Conservation (phyloP, 495 filamentous ascomycete genomes). For the Aspergillus indologenus region DNA sequence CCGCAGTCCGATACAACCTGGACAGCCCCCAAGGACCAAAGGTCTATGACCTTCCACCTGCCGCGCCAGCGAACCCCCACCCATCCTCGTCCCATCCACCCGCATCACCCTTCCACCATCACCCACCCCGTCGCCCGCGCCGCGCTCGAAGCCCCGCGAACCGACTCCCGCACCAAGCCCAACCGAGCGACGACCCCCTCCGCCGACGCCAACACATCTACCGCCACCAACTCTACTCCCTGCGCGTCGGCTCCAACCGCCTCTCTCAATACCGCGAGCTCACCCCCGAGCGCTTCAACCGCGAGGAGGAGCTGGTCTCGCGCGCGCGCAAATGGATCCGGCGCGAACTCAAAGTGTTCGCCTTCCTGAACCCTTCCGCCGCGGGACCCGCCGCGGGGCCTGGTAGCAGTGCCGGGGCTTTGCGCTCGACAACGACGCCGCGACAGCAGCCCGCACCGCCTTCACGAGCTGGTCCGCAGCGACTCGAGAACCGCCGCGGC, state of each 20-base stretch:
- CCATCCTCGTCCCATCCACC: constrained; percentile 2
- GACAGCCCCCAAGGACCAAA: constrained; percentile 51
- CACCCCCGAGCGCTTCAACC: constrained; percentile 62
- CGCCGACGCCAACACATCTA: constrained; percentile 73
- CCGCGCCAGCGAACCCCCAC: constrained; percentile 5
- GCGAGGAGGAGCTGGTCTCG: constrained; percentile 65
- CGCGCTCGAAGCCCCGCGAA: constrained; percentile 15
- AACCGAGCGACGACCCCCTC: constrained; percentile 55
- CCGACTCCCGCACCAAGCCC: constrained; percentile 12
- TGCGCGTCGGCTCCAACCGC: constrained; percentile 82
- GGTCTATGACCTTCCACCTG: constrained; percentile 46
- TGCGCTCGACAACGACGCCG: constrained; percentile 13
- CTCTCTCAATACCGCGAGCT: constrained; percentile 75
- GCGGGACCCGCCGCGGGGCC: too few species aligned
- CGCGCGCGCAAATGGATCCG: constrained; percentile 86
- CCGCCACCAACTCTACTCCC: constrained; percentile 68
- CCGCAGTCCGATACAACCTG: constrained; percentile 65
- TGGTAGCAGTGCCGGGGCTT: constrained; percentile 21
- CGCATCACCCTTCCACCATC: constrained; percentile 12
- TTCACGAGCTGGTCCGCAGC: constrained; percentile 35
- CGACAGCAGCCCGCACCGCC: constrained; percentile 10
- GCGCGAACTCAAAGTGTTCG: constrained; percentile 84
- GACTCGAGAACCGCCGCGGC: constrained; percentile 48
- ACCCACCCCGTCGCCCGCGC: constrained; percentile 25
- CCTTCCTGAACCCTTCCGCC: constrained; percentile 57